These are phyloP conservation scores for Fraxinus americana DNA, from an alignment of 257 asterid genomes.

Conservation along the genomic window DNA sequence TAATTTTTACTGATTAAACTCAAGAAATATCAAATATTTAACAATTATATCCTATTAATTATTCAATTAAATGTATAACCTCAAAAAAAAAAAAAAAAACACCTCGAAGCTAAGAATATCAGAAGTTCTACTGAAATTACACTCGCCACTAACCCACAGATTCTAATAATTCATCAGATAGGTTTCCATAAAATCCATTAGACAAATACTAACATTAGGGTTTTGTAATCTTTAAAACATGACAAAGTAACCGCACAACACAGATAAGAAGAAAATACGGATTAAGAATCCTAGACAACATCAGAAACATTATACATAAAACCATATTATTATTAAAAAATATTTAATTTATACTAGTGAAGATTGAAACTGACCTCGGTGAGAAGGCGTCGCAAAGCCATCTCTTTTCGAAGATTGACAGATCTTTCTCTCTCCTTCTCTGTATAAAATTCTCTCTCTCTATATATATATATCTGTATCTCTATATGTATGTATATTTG, in stretches of 20 bases:
- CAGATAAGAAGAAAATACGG: not conserved
- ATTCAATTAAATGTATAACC: constrained; percentile 8
- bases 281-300: not conserved
- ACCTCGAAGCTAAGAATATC: not conserved
- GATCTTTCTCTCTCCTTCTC: not conserved
- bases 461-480: not conserved
- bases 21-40: not conserved
- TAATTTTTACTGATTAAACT: not conserved
- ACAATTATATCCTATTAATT: constrained; percentile 10
- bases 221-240: not conserved
- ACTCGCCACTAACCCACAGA: not conserved
- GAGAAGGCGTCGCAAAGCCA: constrained; percentile 71
- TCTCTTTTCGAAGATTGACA: constrained; percentile 32
- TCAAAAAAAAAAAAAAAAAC: not conserved
- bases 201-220: constrained; percentile 29
- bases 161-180: not conserved
- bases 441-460: not conserved
- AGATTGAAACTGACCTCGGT: constrained; percentile 47
- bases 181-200: not conserved
- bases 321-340: not conserved
- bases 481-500: not conserved
- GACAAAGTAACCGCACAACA: not conserved
- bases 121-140: not conserved
- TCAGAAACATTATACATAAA: constrained; percentile 1
- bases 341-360: not conserved